Conservation (phyloP, 257 asterid species). For the Coffea canephora region DNA sequence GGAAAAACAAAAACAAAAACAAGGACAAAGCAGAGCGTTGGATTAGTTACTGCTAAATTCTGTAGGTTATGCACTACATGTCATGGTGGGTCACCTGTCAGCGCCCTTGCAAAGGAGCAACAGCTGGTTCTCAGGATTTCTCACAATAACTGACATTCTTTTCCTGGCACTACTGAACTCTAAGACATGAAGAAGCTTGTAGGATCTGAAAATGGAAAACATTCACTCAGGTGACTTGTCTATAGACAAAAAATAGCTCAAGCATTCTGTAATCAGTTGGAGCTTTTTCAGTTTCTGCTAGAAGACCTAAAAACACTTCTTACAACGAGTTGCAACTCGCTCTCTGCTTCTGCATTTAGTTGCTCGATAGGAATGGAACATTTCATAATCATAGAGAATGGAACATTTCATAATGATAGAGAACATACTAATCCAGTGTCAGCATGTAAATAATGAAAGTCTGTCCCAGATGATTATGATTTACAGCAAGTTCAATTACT, state of each 20-base stretch:
- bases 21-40: conserved; percentile 1
- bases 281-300: not conserved
- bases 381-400: not conserved
- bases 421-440: not conserved
- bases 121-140: conserved; percentile 61
- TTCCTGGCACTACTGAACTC: conserved; percentile 94
- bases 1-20: conserved; percentile 6
- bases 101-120: conserved; percentile 94
- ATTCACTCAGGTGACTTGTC: not conserved
- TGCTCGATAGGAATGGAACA: not conserved
- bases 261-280: not conserved
- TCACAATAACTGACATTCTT: conserved; percentile 92
- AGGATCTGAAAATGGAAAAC: conserved; percentile 53
- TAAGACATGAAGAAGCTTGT: conserved; percentile 72
- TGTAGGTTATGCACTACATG: not conserved
- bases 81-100: conserved; percentile 54
- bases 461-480: not conserved
- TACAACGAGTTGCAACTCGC: not conserved
- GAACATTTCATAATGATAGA: not conserved
- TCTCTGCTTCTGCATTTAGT: no score
- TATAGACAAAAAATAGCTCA: not conserved
- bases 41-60: conserved; percentile 8
- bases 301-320: not conserved
- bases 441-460: not conserved
- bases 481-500: not conserved